phyloP scores from a whole-genome alignment of 441 rosid genomes.

The Pelargonium cotyledonis region DNA sequence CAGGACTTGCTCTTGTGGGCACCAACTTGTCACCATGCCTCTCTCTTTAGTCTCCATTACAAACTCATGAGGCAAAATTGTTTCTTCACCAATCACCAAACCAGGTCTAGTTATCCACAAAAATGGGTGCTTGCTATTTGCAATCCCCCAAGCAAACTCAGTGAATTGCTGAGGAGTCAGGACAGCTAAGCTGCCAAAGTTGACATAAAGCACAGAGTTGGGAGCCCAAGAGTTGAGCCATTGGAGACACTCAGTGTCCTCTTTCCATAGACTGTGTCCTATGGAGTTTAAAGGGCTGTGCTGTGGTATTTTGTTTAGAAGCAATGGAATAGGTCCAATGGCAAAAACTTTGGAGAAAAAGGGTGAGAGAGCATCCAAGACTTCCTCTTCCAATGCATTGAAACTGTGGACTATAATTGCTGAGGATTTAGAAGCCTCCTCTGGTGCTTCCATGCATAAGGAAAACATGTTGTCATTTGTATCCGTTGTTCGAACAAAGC shows the following conservation, averaged over 20 bases:
- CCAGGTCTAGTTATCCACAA: too few species aligned
- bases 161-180: background rate
- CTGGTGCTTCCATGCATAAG: background rate
- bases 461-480: background rate
- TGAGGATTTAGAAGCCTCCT: slow-evolving; percentile 9
- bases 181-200: too few species aligned
- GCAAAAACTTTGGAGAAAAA: background rate
- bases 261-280: slow-evolving; percentile 15
- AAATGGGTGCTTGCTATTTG: background rate
- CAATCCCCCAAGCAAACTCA: slow-evolving; percentile 16
- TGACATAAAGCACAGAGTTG: slow-evolving; percentile 7
- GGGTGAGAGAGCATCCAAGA: slow-evolving; percentile 13
- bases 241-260: slow-evolving; percentile 15
- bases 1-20: slow-evolving; percentile 41
- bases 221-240: slow-evolving; percentile 12
- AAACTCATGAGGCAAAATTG: too few species aligned
- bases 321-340: slow-evolving; percentile 19
- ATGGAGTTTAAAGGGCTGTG: background rate
- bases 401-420: slow-evolving; percentile 10
- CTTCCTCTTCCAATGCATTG: slow-evolving; percentile 12
- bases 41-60: slow-evolving; percentile 28
- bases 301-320: background rate
- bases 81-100: too few species aligned
- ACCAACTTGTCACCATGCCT: slow-evolving; percentile 41
- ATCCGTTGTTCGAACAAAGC: background rate